phyloP scores from a whole-genome alignment of 225 moss, liverwort and hornwort genomes.

The Climacium dendroides region DNA sequence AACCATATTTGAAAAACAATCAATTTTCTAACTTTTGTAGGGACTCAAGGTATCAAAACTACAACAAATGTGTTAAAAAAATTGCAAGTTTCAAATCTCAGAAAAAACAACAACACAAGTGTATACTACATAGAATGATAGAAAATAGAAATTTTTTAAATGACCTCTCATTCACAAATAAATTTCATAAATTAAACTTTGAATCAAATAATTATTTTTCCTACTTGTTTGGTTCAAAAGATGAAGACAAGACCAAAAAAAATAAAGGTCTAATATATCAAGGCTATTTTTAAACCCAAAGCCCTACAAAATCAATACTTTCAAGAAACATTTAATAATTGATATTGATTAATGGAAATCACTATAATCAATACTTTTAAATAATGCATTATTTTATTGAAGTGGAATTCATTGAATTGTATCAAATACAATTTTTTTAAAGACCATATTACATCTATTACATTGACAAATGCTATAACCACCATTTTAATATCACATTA shows the following conservation, averaged over 20 bases:
- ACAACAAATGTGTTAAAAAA: background rate
- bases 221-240: background rate
- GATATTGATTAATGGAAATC: background rate
- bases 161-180: too few relatives aligned
- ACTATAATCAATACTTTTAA: background rate
- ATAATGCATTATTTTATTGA: background rate
- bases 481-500: background rate
- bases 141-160: background rate
- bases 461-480: background rate
- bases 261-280: background rate
- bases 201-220: background rate
- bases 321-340: background rate
- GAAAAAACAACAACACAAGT: too few relatives aligned
- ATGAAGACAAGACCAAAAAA: background rate
- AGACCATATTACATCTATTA: background rate
- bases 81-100: too few relatives aligned
- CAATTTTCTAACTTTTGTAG: too few relatives aligned
- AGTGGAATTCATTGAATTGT: background rate
- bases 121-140: fast-evolving
- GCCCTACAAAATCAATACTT: background rate
- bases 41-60: background rate
- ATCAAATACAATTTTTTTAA: background rate
- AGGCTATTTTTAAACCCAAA: background rate
- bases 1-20: background rate
- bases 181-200: background rate